Percentiles rank a stretch among this genome's conserved stretches.
These are phyloP conservation scores for Brassica cretica DNA, from an alignment of 345 rosid species.

Conservation along the genomic window DNA sequence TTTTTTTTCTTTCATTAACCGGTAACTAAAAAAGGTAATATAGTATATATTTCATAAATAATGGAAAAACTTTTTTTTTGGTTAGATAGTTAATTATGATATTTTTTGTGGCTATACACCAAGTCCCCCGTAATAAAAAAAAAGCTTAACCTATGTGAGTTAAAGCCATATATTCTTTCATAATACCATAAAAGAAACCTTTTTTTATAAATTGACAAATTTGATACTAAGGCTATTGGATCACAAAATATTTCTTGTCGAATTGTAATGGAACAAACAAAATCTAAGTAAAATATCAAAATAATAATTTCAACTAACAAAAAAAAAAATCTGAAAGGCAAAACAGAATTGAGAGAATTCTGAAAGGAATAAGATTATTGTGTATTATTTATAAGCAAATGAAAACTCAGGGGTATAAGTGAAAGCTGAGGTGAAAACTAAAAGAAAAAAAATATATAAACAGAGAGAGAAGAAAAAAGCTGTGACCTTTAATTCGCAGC, in stretches of 20 bases:
- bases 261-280: neutral
- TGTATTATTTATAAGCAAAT: neutral
- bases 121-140: no score
- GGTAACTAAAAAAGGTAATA: no score
- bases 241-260: neutral
- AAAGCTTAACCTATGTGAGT: neutral
- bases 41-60: no score
- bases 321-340: no score
- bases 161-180: neutral
- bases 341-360: neutral
- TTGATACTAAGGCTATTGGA: neutral
- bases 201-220: neutral
- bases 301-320: no score
- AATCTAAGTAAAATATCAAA: neutral
- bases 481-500: slow-evolving; percentile 33
- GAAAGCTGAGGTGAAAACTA: neutral
- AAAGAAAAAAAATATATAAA: slow-evolving; percentile 7
- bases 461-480: neutral
- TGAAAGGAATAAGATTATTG: neutral
- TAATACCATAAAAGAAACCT: neutral
- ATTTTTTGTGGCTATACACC: no score
- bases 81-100: no score
- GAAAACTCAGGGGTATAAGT: slow-evolving; percentile 11
- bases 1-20: no score
- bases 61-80: no score